Percentiles rank a stretch among this genome's conserved stretches.
Evolutionary conservation across 805 yeast species (phyloP).

Genomic region (Zygoascus flipseniorum): DNA sequence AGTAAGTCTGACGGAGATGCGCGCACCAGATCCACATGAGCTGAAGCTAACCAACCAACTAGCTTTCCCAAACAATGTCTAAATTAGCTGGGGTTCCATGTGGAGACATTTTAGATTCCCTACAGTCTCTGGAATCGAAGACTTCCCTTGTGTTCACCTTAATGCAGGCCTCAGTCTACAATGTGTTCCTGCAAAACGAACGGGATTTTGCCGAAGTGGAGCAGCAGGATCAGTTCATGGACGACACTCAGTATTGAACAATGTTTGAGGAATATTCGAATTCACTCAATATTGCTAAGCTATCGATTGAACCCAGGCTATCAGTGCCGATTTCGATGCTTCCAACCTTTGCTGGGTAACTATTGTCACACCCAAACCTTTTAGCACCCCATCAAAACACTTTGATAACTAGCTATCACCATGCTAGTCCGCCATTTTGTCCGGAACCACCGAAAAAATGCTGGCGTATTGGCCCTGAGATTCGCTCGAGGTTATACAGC

Average conservation of each 20-base stretch:
- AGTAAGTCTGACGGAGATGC: conserved; percentile 19
- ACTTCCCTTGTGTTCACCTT: conserved; percentile 57
- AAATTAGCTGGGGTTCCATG: conserved; percentile 14
- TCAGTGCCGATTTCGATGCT: background rate
- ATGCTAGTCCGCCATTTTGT: background rate
- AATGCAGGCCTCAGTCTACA: conserved; percentile 63
- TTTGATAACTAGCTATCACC: background rate
- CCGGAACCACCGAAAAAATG: too few relatives aligned
- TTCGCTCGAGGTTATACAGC: background rate
- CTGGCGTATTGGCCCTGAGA: too few relatives aligned
- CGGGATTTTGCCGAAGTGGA: conserved; percentile 19
- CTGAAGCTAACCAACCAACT: conserved; percentile 9
- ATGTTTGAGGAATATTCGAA: background rate
- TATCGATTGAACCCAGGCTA: background rate
- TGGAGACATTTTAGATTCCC: conserved; percentile 37
- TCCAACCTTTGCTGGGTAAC: too few relatives aligned
- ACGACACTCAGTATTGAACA: conserved; percentile 1
- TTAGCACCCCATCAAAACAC: background rate
- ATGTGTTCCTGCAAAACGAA: conserved; percentile 48
- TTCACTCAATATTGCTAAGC: background rate
- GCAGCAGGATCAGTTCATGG: conserved; percentile 4
- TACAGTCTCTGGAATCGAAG: conserved; percentile 55
- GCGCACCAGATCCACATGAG: conserved; percentile 21
- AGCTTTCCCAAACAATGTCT: conserved; percentile 14
- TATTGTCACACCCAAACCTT: background rate